Evolutionary conservation across 2,329 filamentous ascomycete species (phyloP), one percentile per base, ranked within the genome.

Genomic region (Teratosphaeria nubilosa): DNA sequence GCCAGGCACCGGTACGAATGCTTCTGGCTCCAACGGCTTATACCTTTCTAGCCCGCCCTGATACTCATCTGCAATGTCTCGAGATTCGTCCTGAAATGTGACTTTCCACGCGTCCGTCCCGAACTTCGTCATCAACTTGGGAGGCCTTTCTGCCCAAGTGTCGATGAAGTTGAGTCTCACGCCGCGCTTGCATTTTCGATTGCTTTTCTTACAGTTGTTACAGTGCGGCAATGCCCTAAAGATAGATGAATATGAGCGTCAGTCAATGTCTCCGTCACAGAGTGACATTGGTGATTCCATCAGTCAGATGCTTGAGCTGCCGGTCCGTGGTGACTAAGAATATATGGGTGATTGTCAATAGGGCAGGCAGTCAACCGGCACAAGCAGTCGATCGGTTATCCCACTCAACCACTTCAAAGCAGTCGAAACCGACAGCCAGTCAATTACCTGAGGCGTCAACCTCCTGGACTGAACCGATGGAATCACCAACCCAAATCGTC

Each of bases 81-180:
- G 82, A 24, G 91, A 96, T 70, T 97, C 91, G 69, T 96, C 92
- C 67, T 87, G 81, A 65, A 97, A 96, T 56, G 83, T 80, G 14
- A 96, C 80, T 69, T 80, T 79, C 81, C 87, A 90, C 55, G 89
- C 86, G 1, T 80, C 76, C 1, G 83, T 81, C 1, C 79, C 81
- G 52, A 62, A 67, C 5, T 81, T 78, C 25, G 87, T 76, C 54
- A 82, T 81, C n/a, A 68, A 55, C 9, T 56, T 64, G 11, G 84
- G 86, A 56, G 86, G 89, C 54, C 78, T 76, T 67, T 88, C 84
- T 58, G 87, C 85, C 61, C 86, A 86, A 3, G 86, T 87, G 69
- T 96, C 91, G 65, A 96, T 91, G 68, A 96, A 97, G 74, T 96
- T 96, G 48, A 97, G 78, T 41, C 90, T 83, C 55, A 96, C 79